Evolutionary conservation across 345 rosid species (phyloP).

Genomic region (Conringia planisiliqua): DNA sequence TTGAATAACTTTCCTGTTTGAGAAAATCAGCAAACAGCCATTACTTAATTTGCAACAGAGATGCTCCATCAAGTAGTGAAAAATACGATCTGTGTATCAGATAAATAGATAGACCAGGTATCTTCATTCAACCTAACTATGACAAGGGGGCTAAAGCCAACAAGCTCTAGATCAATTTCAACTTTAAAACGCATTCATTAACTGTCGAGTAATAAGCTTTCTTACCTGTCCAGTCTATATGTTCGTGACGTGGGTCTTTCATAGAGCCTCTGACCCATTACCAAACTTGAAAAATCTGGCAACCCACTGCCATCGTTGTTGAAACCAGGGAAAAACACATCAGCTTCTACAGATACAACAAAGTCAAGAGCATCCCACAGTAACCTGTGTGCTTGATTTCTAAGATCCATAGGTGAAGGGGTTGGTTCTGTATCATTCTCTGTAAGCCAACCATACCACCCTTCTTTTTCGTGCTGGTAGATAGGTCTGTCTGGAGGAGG

Average conservation of each 20-base stretch:
- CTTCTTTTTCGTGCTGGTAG: slow-evolving; percentile 95
- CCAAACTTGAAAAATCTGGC: slow-evolving; percentile 95
- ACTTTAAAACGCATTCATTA: background rate
- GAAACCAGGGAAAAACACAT: slow-evolving; percentile 89
- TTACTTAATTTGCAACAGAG: background rate
- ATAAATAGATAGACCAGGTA: background rate
- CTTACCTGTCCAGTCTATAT: slow-evolving; percentile 86
- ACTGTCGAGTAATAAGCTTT: background rate
- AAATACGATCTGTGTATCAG: slow-evolving; percentile 1
- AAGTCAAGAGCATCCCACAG: slow-evolving; percentile 98
- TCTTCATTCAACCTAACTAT: background rate
- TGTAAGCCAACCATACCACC: slow-evolving; percentile 97
- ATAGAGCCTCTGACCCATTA: slow-evolving; percentile 94
- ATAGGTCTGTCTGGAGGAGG: slow-evolving; percentile 96
- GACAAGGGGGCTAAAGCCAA: background rate
- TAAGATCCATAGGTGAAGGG: slow-evolving; percentile 71
- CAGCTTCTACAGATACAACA: slow-evolving; percentile 83
- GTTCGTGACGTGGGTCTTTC: slow-evolving; percentile 86
- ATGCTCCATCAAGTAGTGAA: background rate
- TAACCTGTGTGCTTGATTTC: slow-evolving; percentile 84
- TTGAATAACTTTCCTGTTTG: slow-evolving; percentile 64
- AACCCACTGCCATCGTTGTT: slow-evolving; percentile 78
- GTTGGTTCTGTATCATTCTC: slow-evolving; percentile 78
- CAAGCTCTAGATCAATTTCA: background rate
- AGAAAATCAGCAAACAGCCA: slow-evolving; percentile 11